These are phyloP conservation scores for Stramenopiles sp. DNA, from an alignment of 352 stramenopile species.

Conservation along the genomic window DNA sequence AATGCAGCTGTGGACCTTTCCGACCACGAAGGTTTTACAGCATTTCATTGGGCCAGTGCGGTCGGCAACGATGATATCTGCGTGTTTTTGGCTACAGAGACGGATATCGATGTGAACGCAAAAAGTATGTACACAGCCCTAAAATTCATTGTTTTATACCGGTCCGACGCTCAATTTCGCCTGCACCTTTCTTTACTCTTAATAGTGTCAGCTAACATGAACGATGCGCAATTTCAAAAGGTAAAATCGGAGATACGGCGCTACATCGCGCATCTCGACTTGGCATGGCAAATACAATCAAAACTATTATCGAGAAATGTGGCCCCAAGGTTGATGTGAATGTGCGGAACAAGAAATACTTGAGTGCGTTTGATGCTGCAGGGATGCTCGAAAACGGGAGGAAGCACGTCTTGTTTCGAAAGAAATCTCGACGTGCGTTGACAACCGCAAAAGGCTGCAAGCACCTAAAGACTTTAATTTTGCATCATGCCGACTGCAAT, in stretches of 20 bases:
- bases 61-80: slow-evolving; percentile 15
- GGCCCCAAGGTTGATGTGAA: slow-evolving; percentile 12
- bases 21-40: slow-evolving; percentile 17
- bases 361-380: slow-evolving; percentile 12
- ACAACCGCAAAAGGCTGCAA: background rate
- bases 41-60: slow-evolving; percentile 17
- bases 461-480: slow-evolving; percentile 39
- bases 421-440: background rate
- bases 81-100: slow-evolving; percentile 3
- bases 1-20: background rate
- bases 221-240: too few species aligned
- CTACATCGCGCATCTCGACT: slow-evolving; percentile 19
- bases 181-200: too few species aligned
- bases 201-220: too few species aligned
- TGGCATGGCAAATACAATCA: slow-evolving; percentile 16
- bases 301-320: slow-evolving; percentile 11
- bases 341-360: slow-evolving; percentile 14
- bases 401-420: background rate
- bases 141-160: slow-evolving; percentile 4
- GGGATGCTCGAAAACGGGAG: background rate
- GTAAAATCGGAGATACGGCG: slow-evolving; percentile 15
- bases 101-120: background rate
- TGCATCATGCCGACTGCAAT: slow-evolving; percentile 66
- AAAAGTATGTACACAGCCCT: background rate
- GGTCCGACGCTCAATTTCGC: background rate